Conservation (phyloP, 2,329 filamentous ascomycete genomes). For the Zelopaecilomyces penicillatus region DNA sequence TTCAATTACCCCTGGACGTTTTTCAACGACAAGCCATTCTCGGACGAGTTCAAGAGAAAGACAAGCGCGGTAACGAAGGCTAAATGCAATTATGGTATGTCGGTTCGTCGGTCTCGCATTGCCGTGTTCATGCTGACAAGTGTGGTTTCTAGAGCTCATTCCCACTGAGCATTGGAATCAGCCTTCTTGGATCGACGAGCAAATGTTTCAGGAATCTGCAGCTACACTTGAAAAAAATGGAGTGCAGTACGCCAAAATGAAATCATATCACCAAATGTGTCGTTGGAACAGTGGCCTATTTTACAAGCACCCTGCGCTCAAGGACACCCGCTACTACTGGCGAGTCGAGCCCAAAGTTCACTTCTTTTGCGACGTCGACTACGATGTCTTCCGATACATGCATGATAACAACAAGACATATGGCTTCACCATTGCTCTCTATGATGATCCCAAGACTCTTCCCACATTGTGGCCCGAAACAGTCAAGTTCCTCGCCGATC, state of each 20-base stretch:
- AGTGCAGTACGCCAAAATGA: constrained; percentile 82
- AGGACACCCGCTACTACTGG: constrained; percentile 88
- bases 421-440: constrained; percentile 95
- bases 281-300: constrained; percentile 98
- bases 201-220: constrained; percentile 77
- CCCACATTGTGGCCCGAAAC: constrained; percentile 94
- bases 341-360: constrained; percentile 97
- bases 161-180: constrained; percentile 93
- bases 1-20: constrained; percentile 99
- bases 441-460: constrained; percentile 82
- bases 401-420: constrained; percentile 98
- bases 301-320: constrained; percentile 87
- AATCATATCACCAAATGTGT: constrained; percentile 98
- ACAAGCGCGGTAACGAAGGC: constrained; percentile 81
- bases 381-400: constrained; percentile 98
- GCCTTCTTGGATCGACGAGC: constrained; percentile 84
- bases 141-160: constrained; percentile 56
- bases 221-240: constrained; percentile 73
- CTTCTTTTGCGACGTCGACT: constrained; percentile 98
- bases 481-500: constrained; percentile 75
- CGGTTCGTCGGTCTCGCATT: background rate
- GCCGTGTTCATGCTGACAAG: constrained; percentile 7
- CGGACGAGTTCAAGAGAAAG: constrained; percentile 80
- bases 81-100: constrained; percentile 70
- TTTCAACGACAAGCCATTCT: constrained; percentile 93